Base-by-base conservation (phyloP, 1,139 yeast genomes). In the Nakaseomyces kungkrabaensis region DNA sequence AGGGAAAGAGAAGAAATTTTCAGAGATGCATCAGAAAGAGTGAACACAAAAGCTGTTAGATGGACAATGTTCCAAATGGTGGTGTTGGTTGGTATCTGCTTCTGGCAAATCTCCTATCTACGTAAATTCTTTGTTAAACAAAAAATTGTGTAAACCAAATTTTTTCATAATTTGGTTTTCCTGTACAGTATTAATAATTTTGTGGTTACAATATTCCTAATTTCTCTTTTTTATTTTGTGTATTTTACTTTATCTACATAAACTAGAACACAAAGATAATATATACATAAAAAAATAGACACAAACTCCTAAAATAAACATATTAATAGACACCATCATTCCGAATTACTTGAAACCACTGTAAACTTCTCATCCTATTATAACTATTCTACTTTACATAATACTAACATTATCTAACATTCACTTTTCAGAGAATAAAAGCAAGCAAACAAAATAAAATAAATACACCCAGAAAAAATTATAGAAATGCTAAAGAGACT, bases 1-100 rank as follows among this genome's bases (percentile, higher is more conserved):
- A 73, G 89, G 56, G 85, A 80, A 55, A 78, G 88, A 59, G 94
- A 85, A 63, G 80, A 79, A 9, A 63, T 63, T 41, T 85, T 85
- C 67, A 72, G 94, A 61, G 84, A 85, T 60, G 75, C 76, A 54
- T 76, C 83, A 47, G 94, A 85, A 65, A 56, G 73, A 17, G 82
- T 85, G 7, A 82, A 83, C 61, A 74, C 81, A 9, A 75, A 77
- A 42, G 87, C 82, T 17, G 76, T 81, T 48, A 68, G 75, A 61
- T 83, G 88, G 87, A 75, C 84, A 50, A 57, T 83, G 34, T 65
- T 84, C 48, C 90, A 84, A 67, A 57, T 81, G 37, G 57, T 75
- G 47, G 81, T 79, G 1, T 69, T 83, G 45, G 74, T 78, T 22
- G 69, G 70, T 26, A 77, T 83, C n/a, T 81, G 90, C 56, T 72